phyloP scores from a whole-genome alignment of 106 monocot genomes.

The Narthecium ossifragum region DNA sequence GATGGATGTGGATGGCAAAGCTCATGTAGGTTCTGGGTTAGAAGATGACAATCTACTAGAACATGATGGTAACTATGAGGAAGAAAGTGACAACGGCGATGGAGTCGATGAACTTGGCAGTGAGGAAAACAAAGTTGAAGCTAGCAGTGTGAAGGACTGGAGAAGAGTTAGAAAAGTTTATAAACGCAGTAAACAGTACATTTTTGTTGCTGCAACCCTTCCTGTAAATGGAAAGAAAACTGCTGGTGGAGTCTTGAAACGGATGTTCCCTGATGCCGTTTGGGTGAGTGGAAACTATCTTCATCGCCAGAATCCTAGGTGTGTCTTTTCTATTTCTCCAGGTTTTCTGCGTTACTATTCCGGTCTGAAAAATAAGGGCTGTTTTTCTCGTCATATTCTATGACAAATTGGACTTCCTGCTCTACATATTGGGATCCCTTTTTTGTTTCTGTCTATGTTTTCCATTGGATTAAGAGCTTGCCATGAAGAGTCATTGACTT shows the following conservation, averaged over 20 bases:
- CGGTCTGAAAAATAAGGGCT: too few relatives aligned
- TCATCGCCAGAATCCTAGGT: conserved; percentile 93
- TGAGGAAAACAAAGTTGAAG: conserved; percentile 1
- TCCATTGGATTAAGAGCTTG: too few relatives aligned
- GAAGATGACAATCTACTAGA: conserved; percentile 20
- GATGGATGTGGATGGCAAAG: conserved; percentile 8
- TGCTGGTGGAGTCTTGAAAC: conserved; percentile 82
- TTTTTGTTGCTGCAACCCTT: conserved; percentile 96
- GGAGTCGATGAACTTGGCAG: conserved; percentile 15
- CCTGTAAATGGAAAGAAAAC: conserved; percentile 92
- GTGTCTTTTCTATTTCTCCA: not conserved
- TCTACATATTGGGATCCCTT: too few relatives aligned
- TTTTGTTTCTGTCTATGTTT: too few relatives aligned
- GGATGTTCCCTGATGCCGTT: conserved; percentile 88
- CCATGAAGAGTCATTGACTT: too few relatives aligned
- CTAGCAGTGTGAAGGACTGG: conserved; percentile 47
- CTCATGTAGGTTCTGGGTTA: conserved; percentile 7
- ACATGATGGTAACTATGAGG: conserved; percentile 11
- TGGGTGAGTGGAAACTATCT: conserved; percentile 88
- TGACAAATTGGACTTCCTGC: too few relatives aligned
- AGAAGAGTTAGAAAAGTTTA: conserved; percentile 83
- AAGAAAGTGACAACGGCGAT: conserved; percentile 12
- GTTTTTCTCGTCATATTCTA: too few relatives aligned
- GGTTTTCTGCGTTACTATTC: not conserved
- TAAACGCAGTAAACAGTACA: conserved; percentile 87